A percentile compares a stretch with the other conserved stretches of the same genome.
Conservation (phyloP, 345 rosid genomes). For the Fremontodendron californicum region DNA sequence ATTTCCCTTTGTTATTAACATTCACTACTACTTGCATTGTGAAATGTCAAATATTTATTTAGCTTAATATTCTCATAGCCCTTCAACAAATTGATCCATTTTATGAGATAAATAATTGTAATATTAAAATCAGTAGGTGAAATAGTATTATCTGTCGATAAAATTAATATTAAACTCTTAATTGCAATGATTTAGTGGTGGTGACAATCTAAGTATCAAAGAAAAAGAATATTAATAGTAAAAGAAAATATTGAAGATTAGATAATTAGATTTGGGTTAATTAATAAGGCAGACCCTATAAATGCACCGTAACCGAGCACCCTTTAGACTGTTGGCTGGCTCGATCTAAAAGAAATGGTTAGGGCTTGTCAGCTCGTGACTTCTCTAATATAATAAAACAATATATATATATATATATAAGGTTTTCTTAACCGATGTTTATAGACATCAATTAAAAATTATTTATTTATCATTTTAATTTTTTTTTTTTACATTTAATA, state of each 20-base stretch:
- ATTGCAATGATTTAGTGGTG: too few species aligned
- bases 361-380: not conserved
- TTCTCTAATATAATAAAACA: not conserved
- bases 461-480: too few species aligned
- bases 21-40: too few species aligned
- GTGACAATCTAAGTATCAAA: too few species aligned
- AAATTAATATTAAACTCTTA: not conserved
- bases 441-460: too few species aligned
- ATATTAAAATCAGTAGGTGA: not conserved
- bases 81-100: too few species aligned
- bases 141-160: too few species aligned
- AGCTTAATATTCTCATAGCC: not conserved
- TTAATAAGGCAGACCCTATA: not conserved
- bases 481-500: too few species aligned
- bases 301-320: not conserved
- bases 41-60: not conserved
- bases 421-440: too few species aligned
- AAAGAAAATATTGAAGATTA: not conserved
- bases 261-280: not conserved
- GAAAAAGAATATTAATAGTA: too few species aligned
- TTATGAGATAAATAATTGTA: not conserved
- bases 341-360: constrained; percentile 11
- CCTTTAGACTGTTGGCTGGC: not conserved
- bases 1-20: too few species aligned
- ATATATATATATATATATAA: too few species aligned